Conservation (phyloP, 192 early-diverging fungal species). For the Linnemannia zychae region DNA sequence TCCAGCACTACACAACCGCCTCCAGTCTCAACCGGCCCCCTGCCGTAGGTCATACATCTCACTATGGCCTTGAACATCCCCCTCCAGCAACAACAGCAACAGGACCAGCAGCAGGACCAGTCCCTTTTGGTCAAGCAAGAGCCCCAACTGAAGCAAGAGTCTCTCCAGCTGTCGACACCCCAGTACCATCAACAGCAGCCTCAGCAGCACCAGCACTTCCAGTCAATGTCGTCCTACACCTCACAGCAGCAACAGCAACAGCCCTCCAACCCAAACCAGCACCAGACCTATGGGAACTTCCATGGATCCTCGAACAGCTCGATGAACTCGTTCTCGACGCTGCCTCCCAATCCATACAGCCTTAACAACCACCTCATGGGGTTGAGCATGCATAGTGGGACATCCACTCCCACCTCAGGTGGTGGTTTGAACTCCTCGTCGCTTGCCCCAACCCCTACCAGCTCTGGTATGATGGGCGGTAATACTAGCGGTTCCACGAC, state of each 20-base stretch:
- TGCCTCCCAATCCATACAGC: slow-evolving; percentile 44
- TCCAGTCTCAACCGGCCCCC: slow-evolving; percentile 22
- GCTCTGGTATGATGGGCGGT: slow-evolving; percentile 25
- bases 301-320: slow-evolving; percentile 24
- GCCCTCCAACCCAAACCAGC: slow-evolving; percentile 8
- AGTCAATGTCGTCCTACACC: not conserved
- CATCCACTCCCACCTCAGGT: slow-evolving; percentile 16
- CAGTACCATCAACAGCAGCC: slow-evolving; percentile 18
- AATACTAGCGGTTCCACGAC: slow-evolving; percentile 49
- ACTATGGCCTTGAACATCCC: slow-evolving; percentile 36
- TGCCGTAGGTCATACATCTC: not conserved
- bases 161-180: slow-evolving; percentile 23
- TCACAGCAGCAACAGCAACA: slow-evolving; percentile 23
- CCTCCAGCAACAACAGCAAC: slow-evolving; percentile 25
- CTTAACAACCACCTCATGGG: slow-evolving; percentile 46
- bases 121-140: slow-evolving; percentile 25
- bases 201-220: slow-evolving; percentile 17
- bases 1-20: slow-evolving; percentile 7
- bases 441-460: slow-evolving; percentile 1
- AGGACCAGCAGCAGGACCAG: slow-evolving; percentile 17
- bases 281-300: slow-evolving; percentile 19
- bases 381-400: slow-evolving; percentile 35
- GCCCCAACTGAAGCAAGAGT: slow-evolving; percentile 13
- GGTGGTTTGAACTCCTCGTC: slow-evolving; percentile 18
- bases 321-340: slow-evolving; percentile 30